Percentiles rank a stretch among this genome's conserved stretches.
phyloP scores from a whole-genome alignment of 2,329 filamentous ascomycete species.

The Trichoderma sp. region DNA sequence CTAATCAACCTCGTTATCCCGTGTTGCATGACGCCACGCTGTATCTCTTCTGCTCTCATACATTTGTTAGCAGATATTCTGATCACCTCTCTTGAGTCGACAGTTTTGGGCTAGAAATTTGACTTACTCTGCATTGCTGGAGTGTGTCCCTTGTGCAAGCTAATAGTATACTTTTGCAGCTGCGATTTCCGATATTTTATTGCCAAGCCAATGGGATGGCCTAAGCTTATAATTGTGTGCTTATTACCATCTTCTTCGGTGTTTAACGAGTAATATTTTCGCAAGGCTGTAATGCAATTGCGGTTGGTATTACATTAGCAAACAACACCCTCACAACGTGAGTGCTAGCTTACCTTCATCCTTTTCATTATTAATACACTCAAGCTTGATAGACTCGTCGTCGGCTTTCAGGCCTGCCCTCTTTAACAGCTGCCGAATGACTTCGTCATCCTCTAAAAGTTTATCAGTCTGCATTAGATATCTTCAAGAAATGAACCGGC shows the following conservation, averaged over 20 bases:
- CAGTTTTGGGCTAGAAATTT: neutral
- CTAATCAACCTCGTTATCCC: slow-evolving; percentile 15
- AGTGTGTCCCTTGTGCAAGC: slow-evolving; percentile 13
- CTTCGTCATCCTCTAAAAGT: slow-evolving; percentile 20
- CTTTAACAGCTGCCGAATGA: slow-evolving; percentile 9
- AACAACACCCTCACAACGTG: neutral
- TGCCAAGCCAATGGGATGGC: slow-evolving; percentile 17
- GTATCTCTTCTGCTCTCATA: slow-evolving; percentile 4
- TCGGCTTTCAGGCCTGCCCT: slow-evolving; percentile 4
- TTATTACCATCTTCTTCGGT: slow-evolving; percentile 11
- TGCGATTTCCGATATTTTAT: slow-evolving; percentile 3
- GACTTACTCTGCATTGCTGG: slow-evolving; percentile 24
- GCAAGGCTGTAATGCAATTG: neutral
- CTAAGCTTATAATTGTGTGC: slow-evolving; percentile 20
- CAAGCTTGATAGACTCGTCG: slow-evolving; percentile 10
- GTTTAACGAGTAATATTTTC: slow-evolving; percentile 20
- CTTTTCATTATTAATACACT: slow-evolving; percentile 16
- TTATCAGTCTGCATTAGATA: rapidly evolving
- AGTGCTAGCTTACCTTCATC: neutral
- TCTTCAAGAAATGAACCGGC: neutral
- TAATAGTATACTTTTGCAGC: slow-evolving; percentile 14
- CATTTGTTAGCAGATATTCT: neutral
- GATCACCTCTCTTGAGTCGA: neutral
- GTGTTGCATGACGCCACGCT: slow-evolving; percentile 22
- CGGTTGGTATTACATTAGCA: neutral